Base-by-base conservation (phyloP, 306 rosid genomes). In the Vigna radiata region DNA sequence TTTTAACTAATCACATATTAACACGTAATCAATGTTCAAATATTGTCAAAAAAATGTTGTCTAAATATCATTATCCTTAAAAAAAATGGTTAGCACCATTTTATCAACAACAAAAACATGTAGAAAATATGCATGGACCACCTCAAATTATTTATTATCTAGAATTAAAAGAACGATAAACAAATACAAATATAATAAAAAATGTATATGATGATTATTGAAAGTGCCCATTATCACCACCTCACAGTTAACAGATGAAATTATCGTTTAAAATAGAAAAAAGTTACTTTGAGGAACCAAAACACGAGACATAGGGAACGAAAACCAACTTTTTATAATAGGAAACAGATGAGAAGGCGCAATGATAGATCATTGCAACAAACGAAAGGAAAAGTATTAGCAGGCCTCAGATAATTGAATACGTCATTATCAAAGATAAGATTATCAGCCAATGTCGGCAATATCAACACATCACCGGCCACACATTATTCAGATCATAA, bases 401-500 rank as follows among this genome's bases (percentile, higher is more conserved):
- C n/a, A n/a, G 86, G 70, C 58, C 86, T 79, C 83, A 83, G 66
- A 74, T 59, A 31, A 31, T 15, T 1, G 17, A 3, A 43, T 6
- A 50, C 77, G 70, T 73, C 83, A 83, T 23, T 39, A 52, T 79
- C 71, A 54, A 31, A 44, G 17, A 44, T n/a, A 8, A 68, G 75
- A 69, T 62, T 43, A 5, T 75, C 81, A 83, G 79, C 47, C 83
- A 43, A 78, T 83, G 80, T 78, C 75, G 83, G 80, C 83, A 78
- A 83, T 9, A 18, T 25, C 60, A 41, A 15, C 6, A 27, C 81
- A 73, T 83, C 86, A 79, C 64, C 17, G 83, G 72, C 83, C 81
- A 48, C 8, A 41, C 1, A 41, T 8, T 8, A 9, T 9, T 2
- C 13, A 41, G 13, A 41, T 8, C 13, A 8, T 41, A 2, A 41